Evolutionary conservation across 2,329 filamentous ascomycete species (phyloP), one percentile per base, ranked within the genome.

Genomic region (Grosmannia clavigera): DNA sequence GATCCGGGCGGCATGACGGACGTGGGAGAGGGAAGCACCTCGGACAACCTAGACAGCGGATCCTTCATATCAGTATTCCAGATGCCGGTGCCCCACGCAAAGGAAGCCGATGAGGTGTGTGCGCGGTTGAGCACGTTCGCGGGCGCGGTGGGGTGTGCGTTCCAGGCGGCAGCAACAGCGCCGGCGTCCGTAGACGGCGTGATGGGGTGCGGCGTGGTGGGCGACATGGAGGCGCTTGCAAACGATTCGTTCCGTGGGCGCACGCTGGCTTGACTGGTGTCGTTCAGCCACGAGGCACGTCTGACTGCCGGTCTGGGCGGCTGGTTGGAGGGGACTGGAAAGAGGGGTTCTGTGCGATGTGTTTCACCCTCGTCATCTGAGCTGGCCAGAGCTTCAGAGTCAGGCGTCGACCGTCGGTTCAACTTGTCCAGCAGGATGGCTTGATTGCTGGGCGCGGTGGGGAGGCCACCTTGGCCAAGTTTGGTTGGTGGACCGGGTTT

Each of bases 371-470:
- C 94, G 71, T 97, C 94, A 71, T 97, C 94, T 14, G 92, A 96
- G 65, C 92, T 97, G 58, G 88, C 91, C 62, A 97, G 77, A 58
- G 90, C 92, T 70, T 97, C 92, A 3, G 92, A 96, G 70, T 97
- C 94, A 27, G 92, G 92, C 1, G 92, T 96, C 9, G 90, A 91
- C 59, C 88, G 87, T 67, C 92, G 84, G 67, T 88, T 87, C 57
- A 87, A 78, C 71, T 91, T 94, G 57, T 92, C 89, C 40, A 90
- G 78, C 55, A 89, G 75, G 48, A 86, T 76, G 48, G 83, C 83
- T 61, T 87, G 83, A 67, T 78, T 86, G 66, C 74, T 83, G 27
- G 82, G 76, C 59, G 80, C 71, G 63, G 73, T 66, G 65, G 77
- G 67, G 68, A 76, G 72, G 63, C 70, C 70, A 61, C 73, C 72